phyloP scores from a whole-genome alignment of 768 basidiomycete species.

The Boletus coccyginus region DNA sequence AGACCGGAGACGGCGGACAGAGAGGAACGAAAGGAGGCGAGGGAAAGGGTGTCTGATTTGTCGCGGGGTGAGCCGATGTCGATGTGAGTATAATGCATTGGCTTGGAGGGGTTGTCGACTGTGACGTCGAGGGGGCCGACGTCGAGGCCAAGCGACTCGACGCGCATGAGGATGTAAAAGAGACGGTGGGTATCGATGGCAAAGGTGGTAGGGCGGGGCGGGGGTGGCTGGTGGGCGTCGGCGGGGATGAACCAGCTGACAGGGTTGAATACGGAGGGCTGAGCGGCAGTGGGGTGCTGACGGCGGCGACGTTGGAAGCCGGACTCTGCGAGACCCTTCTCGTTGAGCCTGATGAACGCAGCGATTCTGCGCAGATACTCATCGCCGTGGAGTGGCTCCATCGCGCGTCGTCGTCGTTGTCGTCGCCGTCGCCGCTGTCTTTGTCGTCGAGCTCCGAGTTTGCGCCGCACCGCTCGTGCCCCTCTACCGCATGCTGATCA shows the following conservation, averaged over 20 bases:
- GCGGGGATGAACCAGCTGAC: conserved; percentile 51
- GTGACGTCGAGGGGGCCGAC: conserved; percentile 80
- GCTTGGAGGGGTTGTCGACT: conserved; percentile 69
- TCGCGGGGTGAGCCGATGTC: conserved; percentile 43
- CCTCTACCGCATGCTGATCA: conserved; percentile 20
- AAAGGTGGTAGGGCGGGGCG: conserved; percentile 62
- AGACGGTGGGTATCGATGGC: conserved; percentile 77
- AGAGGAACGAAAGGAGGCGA: conserved; percentile 73
- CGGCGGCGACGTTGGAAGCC: conserved; percentile 50
- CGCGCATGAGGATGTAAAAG: conserved; percentile 83
- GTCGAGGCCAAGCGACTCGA: conserved; percentile 75
- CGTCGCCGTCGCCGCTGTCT: background rate
- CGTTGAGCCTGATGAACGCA: conserved; percentile 68
- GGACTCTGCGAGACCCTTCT: conserved; percentile 67
- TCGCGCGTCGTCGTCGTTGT: conserved; percentile 20
- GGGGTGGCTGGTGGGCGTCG: conserved; percentile 24
- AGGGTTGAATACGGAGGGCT: conserved; percentile 54
- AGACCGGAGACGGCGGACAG: conserved; percentile 72
- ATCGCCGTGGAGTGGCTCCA: conserved; percentile 66
- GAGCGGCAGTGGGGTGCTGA: conserved; percentile 28
- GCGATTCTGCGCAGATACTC: conserved; percentile 71
- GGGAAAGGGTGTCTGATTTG: conserved; percentile 71
- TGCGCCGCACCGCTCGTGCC: conserved; percentile 14
- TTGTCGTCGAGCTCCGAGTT: conserved; percentile 2
- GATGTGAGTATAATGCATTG: conserved; percentile 71